Evolutionary conservation across 2,329 filamentous ascomycete genomes (phyloP), one percentile per base, ranked within the genome.

Genomic region (Fusarium sp.): DNA sequence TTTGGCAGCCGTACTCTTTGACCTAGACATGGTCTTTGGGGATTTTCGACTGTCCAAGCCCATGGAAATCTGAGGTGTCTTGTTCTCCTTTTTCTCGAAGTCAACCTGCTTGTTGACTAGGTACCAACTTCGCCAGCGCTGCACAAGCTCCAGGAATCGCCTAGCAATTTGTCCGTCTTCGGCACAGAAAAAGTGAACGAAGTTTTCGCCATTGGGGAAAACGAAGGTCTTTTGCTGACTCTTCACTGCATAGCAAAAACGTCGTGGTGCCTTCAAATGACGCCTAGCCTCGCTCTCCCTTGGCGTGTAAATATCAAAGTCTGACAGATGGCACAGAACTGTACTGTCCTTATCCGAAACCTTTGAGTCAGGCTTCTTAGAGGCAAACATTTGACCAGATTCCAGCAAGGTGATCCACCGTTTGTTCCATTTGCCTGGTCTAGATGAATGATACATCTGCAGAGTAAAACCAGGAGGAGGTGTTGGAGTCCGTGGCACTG

Each of bases 121-220:
- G 76, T 97, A 97, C 94, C 94, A 97, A 79, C 93, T 97, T 62
- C 95, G 88, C 94, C 94, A 98, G 41, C 82, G 82, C 67, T 97
- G 94, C 2, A 97, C 85, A 25, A 86, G 85, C 18, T 86, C 84
- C 75, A 92, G 90, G 81, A 95, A 97, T 16, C 83, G 82, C n/a
- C 86, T 85, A 1, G 92, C 93, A 2, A 90, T 80, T 2, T 82
- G 78, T 8, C 86, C 82, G 73, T 98, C 93, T 46, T 93, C 93
- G 3, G 92, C 93, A 62, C 89, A 91, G 81, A 98, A 97, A 80
- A 95, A 97, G 77, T 98, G 95, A 5, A 97, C 92, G 76, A 94
- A 98, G 72, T 95, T 95, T 54, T 92, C 90, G 5, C 91, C 92
- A 57, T 91, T 91, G 57, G 94, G 82, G 75, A 98, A 98, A 75